Conservation (phyloP, 169 alveolate species). For the Eimeria tenella region DNA sequence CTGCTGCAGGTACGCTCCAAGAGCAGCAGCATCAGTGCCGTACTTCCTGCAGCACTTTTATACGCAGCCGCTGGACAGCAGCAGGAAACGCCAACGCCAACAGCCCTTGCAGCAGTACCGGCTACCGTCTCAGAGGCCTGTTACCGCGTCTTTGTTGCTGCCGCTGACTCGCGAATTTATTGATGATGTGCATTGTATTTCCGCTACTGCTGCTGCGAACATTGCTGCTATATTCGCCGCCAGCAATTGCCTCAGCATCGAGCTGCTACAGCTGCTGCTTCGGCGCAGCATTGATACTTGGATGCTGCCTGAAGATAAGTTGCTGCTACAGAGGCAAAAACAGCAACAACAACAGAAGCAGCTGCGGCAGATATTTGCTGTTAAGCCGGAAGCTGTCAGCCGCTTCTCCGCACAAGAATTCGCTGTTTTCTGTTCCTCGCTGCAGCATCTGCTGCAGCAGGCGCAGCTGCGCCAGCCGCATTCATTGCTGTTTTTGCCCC, state of each 20-base stretch:
- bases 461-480: constrained; percentile 52
- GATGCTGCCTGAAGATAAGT: constrained; percentile 27
- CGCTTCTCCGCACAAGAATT: constrained; percentile 25
- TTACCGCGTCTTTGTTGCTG: constrained; percentile 24
- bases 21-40: constrained; percentile 43
- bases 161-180: constrained; percentile 46
- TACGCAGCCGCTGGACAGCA: constrained; percentile 14
- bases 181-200: constrained; percentile 34
- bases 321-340: constrained; percentile 7
- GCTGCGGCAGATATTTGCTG: constrained; percentile 52
- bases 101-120: constrained; percentile 59
- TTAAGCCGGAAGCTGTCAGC: constrained; percentile 27
- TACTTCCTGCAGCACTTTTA: constrained; percentile 51
- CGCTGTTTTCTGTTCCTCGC: constrained; percentile 39
- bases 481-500: constrained; percentile 8
- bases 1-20: constrained; percentile 44
- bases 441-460: constrained; percentile 43
- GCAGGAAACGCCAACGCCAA: not conserved
- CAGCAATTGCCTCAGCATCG: constrained; percentile 56
- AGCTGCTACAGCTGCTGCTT: constrained; percentile 59
- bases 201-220: constrained; percentile 61
- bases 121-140: constrained; percentile 57
- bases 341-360: constrained; percentile 50
- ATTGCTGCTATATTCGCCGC: constrained; percentile 14
- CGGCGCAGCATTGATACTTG: constrained; percentile 58